These are phyloP conservation scores for Miscanthus lutarioriparius DNA, from an alignment of 176 grass and related monocot genomes.

Conservation along the genomic window DNA sequence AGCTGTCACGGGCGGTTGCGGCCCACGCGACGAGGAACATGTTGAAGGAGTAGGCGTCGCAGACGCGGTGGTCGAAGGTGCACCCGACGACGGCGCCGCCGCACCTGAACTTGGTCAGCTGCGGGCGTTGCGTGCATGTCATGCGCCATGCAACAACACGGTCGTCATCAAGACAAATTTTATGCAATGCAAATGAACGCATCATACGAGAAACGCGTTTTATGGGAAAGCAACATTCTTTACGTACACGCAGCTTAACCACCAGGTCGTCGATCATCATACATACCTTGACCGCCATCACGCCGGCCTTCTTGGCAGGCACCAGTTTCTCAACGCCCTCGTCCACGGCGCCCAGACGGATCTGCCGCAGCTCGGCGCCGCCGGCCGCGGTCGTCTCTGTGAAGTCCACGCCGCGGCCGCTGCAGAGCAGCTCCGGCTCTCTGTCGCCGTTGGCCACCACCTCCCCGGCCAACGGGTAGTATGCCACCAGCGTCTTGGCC, in stretches of 20 bases:
- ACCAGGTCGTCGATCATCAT: not conserved
- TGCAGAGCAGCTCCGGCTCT: constrained; percentile 82
- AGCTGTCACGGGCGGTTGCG: not conserved
- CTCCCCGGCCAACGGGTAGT: constrained; percentile 71
- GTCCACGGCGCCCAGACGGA: constrained; percentile 47
- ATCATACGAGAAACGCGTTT: not conserved
- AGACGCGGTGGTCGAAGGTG: constrained; percentile 85
- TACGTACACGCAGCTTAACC: too few relatives aligned
- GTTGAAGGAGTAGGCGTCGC: constrained; percentile 89
- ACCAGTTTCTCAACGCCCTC: constrained; percentile 59
- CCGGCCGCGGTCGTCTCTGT: constrained; percentile 25
- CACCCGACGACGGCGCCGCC: constrained; percentile 64
- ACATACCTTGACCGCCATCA: constrained; percentile 60
- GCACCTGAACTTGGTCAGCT: constrained; percentile 64
- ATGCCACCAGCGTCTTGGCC: constrained; percentile 50
- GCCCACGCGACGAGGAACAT: constrained; percentile 80
- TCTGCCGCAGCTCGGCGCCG: constrained; percentile 37
- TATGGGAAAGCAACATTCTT: not conserved
- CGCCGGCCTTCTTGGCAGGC: constrained; percentile 47
- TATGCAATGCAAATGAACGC: too few relatives aligned
- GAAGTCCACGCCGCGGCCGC: constrained; percentile 63
- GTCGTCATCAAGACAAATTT: too few relatives aligned
- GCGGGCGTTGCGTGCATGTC: not conserved
- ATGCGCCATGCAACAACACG: not conserved
- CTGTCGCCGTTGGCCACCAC: constrained; percentile 46